Evolutionary conservation across 202 grass and related monocot species (phyloP).

Genomic region (Hordeum pubiflorum): DNA sequence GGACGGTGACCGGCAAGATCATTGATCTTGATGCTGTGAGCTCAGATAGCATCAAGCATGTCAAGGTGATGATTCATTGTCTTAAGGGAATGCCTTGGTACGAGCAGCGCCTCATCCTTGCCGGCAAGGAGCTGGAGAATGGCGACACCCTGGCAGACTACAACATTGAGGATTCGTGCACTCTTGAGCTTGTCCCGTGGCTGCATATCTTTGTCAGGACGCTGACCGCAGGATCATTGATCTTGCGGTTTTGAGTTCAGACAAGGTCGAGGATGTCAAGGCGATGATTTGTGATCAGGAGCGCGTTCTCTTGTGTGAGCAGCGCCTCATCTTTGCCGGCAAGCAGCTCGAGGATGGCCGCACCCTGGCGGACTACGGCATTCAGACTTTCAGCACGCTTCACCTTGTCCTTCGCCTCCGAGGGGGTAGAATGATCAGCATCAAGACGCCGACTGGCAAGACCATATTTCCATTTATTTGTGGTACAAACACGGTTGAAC

Average conservation of each 20-base stretch:
- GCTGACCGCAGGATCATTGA: background rate
- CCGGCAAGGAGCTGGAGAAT: background rate
- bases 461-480: background rate
- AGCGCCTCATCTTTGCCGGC: background rate
- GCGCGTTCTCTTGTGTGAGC: background rate
- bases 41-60: background rate
- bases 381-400: background rate
- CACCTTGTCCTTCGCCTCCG: background rate
- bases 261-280: background rate
- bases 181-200: background rate
- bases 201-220: background rate
- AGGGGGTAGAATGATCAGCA: too few species aligned
- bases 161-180: background rate
- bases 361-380: background rate
- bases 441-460: background rate
- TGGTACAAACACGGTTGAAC: background rate
- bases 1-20: background rate
- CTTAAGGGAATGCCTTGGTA: background rate
- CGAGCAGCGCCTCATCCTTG: background rate
- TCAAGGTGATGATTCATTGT: background rate
- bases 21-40: background rate
- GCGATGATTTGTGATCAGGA: background rate
- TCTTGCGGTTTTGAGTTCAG: background rate
- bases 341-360: background rate
- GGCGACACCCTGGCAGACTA: background rate